Conservation (phyloP, 345 rosid species). For the Eucalyptus grandis region DNA sequence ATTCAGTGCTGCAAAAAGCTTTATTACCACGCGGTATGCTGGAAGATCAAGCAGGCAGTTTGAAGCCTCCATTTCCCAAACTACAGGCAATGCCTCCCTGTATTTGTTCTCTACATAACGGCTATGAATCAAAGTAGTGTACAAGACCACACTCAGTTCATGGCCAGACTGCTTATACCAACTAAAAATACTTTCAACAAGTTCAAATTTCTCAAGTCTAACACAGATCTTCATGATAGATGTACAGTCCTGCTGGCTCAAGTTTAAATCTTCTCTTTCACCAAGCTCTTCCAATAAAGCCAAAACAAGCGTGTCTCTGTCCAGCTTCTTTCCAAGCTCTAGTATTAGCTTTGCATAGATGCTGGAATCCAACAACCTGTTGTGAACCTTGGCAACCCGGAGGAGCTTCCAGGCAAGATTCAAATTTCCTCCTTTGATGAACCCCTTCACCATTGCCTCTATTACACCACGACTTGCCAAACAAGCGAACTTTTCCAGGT, state of each 20-base stretch:
- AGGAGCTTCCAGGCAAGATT: constrained; percentile 65
- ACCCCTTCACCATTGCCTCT: constrained; percentile 78
- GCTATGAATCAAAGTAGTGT: constrained; percentile 78
- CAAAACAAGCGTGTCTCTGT: constrained; percentile 32
- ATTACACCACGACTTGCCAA: constrained; percentile 54
- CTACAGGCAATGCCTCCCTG: constrained; percentile 67
- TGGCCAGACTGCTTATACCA: constrained; percentile 57
- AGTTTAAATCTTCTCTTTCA: constrained; percentile 48
- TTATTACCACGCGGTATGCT: constrained; percentile 72
- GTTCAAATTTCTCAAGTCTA: constrained; percentile 39
- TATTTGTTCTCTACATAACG: constrained; percentile 40
- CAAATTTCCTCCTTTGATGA: constrained; percentile 54
- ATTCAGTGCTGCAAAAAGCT: constrained; percentile 59
- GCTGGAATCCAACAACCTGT: constrained; percentile 52
- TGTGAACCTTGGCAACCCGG: constrained; percentile 26
- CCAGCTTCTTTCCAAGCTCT: constrained; percentile 71
- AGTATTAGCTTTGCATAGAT: constrained; percentile 61
- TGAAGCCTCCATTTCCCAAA: constrained; percentile 86
- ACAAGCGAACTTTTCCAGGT: constrained; percentile 34
- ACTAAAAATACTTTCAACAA: constrained; percentile 47
- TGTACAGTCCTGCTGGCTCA: constrained; percentile 74
- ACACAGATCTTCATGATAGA: constrained; percentile 74
- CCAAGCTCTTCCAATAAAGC: constrained; percentile 51
- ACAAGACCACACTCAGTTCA: constrained; percentile 63
- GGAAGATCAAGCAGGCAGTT: constrained; percentile 74